phyloP scores from a whole-genome alignment of 2,329 filamentous ascomycete species.

The Fusarium aywerte region DNA sequence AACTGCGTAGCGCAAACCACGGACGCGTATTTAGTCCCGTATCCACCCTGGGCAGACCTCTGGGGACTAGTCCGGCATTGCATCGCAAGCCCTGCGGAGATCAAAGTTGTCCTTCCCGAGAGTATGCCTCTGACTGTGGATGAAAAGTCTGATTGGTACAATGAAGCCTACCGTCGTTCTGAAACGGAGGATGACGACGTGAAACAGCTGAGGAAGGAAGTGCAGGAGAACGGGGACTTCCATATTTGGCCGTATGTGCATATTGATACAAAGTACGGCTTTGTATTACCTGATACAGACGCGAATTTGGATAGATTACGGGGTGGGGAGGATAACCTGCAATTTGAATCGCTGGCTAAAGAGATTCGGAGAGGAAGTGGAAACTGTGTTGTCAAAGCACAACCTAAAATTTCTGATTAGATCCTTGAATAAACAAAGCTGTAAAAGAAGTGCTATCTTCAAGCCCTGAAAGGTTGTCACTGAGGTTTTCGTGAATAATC shows the following conservation, averaged over 20 bases:
- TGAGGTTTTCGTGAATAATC: background rate
- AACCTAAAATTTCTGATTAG: too few relatives aligned
- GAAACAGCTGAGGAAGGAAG: background rate
- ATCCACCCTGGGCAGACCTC: background rate
- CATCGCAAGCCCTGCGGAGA: background rate
- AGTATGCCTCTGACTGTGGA: background rate
- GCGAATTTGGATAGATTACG: background rate
- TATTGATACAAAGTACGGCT: slow-evolving; percentile 4
- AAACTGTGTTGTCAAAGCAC: background rate
- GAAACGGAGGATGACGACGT: background rate
- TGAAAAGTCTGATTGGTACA: background rate
- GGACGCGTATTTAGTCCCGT: rapidly evolving
- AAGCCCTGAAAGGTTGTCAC: background rate
- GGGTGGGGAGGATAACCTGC: background rate
- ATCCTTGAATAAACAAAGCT: background rate
- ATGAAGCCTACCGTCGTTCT: background rate
- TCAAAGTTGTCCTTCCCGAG: background rate
- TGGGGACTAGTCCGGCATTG: background rate
- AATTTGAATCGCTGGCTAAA: slow-evolving; percentile 1
- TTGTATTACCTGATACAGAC: background rate
- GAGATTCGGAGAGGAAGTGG: background rate
- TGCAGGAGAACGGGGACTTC: background rate
- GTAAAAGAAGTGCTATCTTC: background rate
- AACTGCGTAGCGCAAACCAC: background rate
- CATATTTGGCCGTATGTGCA: slow-evolving; percentile 12